A percentile compares a stretch with the other conserved stretches of the same genome.
These are phyloP conservation scores for Talinum fruticosum DNA, from an alignment of 148 eudicot genomes.

Conservation along the genomic window DNA sequence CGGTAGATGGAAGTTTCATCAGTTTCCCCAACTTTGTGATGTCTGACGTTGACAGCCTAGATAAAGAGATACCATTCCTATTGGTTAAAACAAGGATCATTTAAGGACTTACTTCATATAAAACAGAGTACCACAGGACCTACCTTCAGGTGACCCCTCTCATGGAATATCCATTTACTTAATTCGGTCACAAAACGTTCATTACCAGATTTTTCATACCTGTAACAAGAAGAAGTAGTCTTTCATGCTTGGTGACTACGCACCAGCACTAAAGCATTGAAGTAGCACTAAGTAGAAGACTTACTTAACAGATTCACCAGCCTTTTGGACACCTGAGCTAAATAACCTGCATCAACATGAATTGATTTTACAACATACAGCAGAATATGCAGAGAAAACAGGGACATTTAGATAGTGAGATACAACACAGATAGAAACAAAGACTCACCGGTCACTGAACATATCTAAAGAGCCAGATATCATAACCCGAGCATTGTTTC, in stretches of 20 bases:
- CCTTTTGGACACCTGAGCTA: not conserved
- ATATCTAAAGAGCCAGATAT: not conserved
- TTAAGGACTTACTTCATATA: not conserved
- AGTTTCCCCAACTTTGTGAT: conserved; percentile 71
- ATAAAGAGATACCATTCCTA: not conserved
- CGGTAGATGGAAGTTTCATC: conserved; percentile 80
- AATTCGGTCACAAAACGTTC: conserved; percentile 72
- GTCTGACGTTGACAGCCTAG: conserved; percentile 73
- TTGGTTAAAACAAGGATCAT: not conserved
- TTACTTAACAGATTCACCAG: not conserved
- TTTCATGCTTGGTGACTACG: not conserved
- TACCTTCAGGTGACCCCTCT: conserved; percentile 94
- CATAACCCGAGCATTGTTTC: not conserved
- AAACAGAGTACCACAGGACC: not conserved
- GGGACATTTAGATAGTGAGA: not conserved
- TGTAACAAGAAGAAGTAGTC: not conserved
- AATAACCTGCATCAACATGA: not conserved
- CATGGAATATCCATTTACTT: conserved; percentile 93
- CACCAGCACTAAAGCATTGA: not conserved
- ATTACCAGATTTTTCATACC: conserved; percentile 67
- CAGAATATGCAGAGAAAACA: not conserved
- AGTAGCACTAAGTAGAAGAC: not conserved
- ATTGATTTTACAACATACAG: too few relatives aligned
- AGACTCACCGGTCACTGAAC: not conserved
- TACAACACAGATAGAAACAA: not conserved